Evolutionary conservation across 1,284 basidiomycete genomes (phyloP), one percentile per base, ranked within the genome.

Genomic region (Schizopora paradoxa): DNA sequence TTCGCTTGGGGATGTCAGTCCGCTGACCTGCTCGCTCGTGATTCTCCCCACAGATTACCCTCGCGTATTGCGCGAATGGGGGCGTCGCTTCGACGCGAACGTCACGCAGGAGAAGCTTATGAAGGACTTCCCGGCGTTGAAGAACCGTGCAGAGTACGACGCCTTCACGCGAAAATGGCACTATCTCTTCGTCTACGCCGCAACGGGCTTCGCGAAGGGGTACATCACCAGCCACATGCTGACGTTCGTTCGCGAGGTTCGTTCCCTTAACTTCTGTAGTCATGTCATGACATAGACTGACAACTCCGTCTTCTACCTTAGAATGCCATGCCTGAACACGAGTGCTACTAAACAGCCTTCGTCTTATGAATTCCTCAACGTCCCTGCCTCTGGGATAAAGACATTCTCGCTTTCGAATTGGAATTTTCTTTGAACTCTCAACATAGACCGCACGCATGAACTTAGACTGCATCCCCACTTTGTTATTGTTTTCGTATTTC

Each of bases 21-120:
- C 33, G 22, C 14, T 5, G 13, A 22, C 25, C 28, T n/a, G 14
- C 10, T 18, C 23, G 28, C 34, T 25, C 6, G 2, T n/a, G 18
- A 27, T 6, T 27, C 13, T 27, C n/a, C 26, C 25, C 18, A 16
- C 46, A 61, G 58, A 76, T 57, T 77, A 77, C 57, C 66, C 73
- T 4, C 61, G 73, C 5, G 76, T 73, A 4, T 59, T 77, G 8
- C 61, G 73, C 7, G 72, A 74, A 62, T 77, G 74, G 74, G 60
- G 51, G 5, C 53, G 56, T 10, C 58, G 59, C 13, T 47, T 61
- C 13, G 53, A 56, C 28, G 42, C 48, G 34, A 61, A 61, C 55
- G 54, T 56, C 25, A 34, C 49, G 19, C 41, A 49, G 7, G 52
- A 48, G 2, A 36, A 45, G 10, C 37, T 56, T 31, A 47, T 56